Percentiles rank a stretch among this genome's conserved stretches.
Evolutionary conservation across 768 basidiomycete species (phyloP).

Genomic region (Suillus subalutaceus): DNA sequence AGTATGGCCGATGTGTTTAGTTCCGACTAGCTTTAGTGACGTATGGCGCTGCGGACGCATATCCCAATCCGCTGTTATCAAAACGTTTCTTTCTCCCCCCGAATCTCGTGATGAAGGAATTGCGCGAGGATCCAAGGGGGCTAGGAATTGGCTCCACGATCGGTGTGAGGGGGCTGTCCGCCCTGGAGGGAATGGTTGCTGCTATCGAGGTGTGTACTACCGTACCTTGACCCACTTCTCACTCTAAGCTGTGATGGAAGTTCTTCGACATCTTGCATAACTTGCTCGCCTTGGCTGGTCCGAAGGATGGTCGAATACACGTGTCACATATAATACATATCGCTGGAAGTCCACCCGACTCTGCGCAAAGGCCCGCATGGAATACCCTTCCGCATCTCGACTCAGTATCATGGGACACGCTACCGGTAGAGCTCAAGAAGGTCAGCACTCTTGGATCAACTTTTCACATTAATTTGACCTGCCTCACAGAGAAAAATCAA

Average conservation of each 20-base stretch:
- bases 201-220: constrained; percentile 60
- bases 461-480: background rate
- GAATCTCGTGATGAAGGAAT: constrained; percentile 41
- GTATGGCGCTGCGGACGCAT: constrained; percentile 62
- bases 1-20: constrained; percentile 21
- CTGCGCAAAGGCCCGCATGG: constrained; percentile 52
- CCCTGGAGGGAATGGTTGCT: constrained; percentile 71
- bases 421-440: constrained; percentile 65
- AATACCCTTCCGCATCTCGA: constrained; percentile 55
- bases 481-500: constrained; percentile 57
- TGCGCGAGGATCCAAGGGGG: constrained; percentile 48
- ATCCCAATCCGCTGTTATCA: constrained; percentile 56
- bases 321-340: constrained; percentile 62
- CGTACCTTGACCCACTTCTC: background rate
- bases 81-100: constrained; percentile 56
- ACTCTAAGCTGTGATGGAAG: constrained; percentile 40
- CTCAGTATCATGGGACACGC: constrained; percentile 57
- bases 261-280: constrained; percentile 40
- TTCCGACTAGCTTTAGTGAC: constrained; percentile 56
- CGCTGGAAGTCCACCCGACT: constrained; percentile 59
- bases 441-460: constrained; percentile 33
- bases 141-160: constrained; percentile 62
- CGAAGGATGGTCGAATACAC: constrained; percentile 31
- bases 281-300: constrained; percentile 20
- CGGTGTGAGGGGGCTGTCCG: constrained; percentile 58